Conservation (phyloP, 257 asterid species). For the Orobanche coerulescens region DNA sequence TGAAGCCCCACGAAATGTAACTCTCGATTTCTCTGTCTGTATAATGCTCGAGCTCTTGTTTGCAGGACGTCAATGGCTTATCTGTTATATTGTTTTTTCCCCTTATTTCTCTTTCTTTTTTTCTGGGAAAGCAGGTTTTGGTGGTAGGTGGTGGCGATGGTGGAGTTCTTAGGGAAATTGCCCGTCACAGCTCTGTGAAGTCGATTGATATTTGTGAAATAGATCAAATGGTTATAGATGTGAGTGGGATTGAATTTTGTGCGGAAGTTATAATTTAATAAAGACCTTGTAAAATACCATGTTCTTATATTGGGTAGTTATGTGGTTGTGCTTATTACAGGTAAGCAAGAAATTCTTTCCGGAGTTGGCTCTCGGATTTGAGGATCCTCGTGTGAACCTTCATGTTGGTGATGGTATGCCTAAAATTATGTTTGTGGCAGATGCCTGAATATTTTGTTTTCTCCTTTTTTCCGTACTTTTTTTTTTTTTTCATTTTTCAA, state of each 20-base stretch:
- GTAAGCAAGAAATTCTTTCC: constrained; percentile 92
- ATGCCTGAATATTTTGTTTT: not conserved
- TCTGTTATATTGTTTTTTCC: too few species aligned
- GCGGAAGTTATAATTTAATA: not conserved
- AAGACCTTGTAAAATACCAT: not conserved
- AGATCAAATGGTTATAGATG: constrained; percentile 95
- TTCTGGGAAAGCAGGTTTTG: constrained; percentile 56
- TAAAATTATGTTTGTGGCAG: not conserved
- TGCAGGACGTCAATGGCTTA: too few species aligned
- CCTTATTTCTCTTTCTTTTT: not conserved
- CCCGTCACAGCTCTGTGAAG: constrained; percentile 89
- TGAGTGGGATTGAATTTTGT: constrained; percentile 35
- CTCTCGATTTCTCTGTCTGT: not conserved
- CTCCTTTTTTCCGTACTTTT: not conserved
- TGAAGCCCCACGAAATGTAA: constrained; percentile 73
- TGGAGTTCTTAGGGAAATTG: constrained; percentile 90
- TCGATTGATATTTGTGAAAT: constrained; percentile 91
- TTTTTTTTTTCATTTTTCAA: not conserved
- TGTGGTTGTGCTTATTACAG: constrained; percentile 31
- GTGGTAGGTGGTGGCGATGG: constrained; percentile 99
- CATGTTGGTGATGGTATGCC: constrained; percentile 90
- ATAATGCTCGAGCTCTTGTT: not conserved
- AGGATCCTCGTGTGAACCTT: constrained; percentile 91
- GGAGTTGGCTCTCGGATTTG: constrained; percentile 83
- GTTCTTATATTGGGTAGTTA: constrained; percentile 3